Base-by-base conservation (phyloP, 139 green algal genomes). In the Tetradesmus obliquus region DNA sequence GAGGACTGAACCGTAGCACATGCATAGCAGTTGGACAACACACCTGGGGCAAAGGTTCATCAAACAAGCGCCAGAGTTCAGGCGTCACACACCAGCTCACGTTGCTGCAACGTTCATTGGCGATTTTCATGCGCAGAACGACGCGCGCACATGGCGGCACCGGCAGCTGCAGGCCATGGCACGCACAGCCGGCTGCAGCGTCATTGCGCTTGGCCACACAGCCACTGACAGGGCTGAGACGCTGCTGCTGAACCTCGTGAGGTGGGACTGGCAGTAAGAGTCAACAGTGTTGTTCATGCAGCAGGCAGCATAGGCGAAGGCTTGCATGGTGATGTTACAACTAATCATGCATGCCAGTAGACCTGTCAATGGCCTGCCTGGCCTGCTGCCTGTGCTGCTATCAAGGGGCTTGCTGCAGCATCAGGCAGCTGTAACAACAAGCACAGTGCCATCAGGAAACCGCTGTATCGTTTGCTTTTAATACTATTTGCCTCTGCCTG, bases 221-320 rank as follows among this genome's bases (percentile, higher is more conserved):
- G 91, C 91, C 3, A 95, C 82, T 7, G 94, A 96, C 84, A 53
- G 92, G 53, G 94, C 92, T 20, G 94, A 96, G 90, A 96, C 94
- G 3, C 51, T 96, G 87, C 80, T 96, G 82, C 81, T 94, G 7
- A 95, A 96, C 91, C 55, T 95, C 10, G 32, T 95, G 3, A 86
- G 94, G 10, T 93, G 92, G 13, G 82, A 24, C 79, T 5, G 3
- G 45, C 45, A 55, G 45, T 6, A 6, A 55, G 17, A 79, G 3
- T 55, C 24, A 55, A 22, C 5, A 17, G 8, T 13, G 7, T 55
- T 55, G 76, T 55, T 13, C 76, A 24, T 5, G 3, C 13, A 17
- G 7, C 7, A 17, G 24, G 22, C 76, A 55, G 76, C 76, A 83
- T 17, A 3, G 13, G 22, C 76, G 15, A 17, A 45, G 32, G 32